Conservation (phyloP, 2,329 filamentous ascomycete genomes). For the Colletotrichum sp. region DNA sequence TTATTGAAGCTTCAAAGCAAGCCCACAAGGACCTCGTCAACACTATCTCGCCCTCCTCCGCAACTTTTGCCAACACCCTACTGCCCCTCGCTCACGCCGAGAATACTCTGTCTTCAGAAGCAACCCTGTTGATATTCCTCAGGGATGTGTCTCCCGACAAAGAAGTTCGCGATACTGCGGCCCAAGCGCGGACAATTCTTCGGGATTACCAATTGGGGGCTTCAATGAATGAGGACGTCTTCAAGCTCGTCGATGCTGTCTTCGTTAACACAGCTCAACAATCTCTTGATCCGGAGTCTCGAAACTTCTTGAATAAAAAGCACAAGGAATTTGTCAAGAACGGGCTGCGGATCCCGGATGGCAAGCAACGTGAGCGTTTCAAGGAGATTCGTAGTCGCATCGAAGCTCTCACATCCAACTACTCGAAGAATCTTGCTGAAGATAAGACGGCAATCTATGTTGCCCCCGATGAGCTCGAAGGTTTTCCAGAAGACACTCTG, state of each 20-base stretch:
- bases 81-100: not conserved
- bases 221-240: not conserved
- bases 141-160: not conserved
- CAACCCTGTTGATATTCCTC: not conserved
- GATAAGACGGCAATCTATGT: not conserved
- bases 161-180: not conserved
- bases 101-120: not conserved
- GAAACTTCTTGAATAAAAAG: not conserved
- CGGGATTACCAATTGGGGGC: not conserved
- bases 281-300: not conserved
- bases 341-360: not conserved
- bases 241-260: not conserved
- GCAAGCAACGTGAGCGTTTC: not conserved
- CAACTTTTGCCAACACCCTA: not conserved
- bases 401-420: not conserved
- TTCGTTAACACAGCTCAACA: accelerated
- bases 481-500: constrained; percentile 31
- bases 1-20: not conserved
- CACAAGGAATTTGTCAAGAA: not conserved
- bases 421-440: not conserved
- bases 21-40: not conserved
- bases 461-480: not conserved
- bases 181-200: not conserved
- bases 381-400: not conserved
- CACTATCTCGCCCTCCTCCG: not conserved